Percentiles rank a stretch among this genome's conserved stretches.
Evolutionary conservation across 768 basidiomycete genomes (phyloP).

Genomic region (Naganishia antarctica): DNA sequence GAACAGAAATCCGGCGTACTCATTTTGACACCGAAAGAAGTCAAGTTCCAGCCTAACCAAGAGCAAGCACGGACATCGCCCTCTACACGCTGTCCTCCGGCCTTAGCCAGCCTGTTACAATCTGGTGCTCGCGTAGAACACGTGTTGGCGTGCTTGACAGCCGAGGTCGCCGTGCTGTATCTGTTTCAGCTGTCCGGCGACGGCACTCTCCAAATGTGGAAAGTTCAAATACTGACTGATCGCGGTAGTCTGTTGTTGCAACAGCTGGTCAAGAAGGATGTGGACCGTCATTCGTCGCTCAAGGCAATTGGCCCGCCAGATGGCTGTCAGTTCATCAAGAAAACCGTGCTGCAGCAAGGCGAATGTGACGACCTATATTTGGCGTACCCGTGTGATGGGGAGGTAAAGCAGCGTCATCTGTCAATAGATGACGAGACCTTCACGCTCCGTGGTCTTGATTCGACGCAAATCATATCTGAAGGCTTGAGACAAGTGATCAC

Average conservation of each 20-base stretch:
- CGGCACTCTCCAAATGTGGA: neutral
- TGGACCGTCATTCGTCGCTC: neutral
- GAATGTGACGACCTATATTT: neutral
- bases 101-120: neutral
- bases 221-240: neutral
- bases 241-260: neutral
- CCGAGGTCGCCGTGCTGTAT: neutral
- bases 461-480: neutral
- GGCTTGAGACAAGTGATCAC: neutral
- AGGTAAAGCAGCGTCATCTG: neutral
- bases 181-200: neutral
- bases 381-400: neutral
- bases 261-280: neutral
- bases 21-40: neutral
- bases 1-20: neutral
- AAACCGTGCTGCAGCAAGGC: neutral
- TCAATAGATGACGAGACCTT: neutral
- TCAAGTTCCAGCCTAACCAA: neutral
- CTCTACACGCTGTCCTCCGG: neutral
- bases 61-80: neutral
- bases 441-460: neutral
- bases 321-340: neutral
- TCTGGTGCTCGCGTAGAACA: neutral
- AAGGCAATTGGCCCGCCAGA: no score
- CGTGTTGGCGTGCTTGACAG: neutral